Percentiles rank a stretch among this genome's conserved stretches.
Evolutionary conservation across 257 asterid genomes (phyloP).

Genomic region (Dorcoceras hygrometricum): DNA sequence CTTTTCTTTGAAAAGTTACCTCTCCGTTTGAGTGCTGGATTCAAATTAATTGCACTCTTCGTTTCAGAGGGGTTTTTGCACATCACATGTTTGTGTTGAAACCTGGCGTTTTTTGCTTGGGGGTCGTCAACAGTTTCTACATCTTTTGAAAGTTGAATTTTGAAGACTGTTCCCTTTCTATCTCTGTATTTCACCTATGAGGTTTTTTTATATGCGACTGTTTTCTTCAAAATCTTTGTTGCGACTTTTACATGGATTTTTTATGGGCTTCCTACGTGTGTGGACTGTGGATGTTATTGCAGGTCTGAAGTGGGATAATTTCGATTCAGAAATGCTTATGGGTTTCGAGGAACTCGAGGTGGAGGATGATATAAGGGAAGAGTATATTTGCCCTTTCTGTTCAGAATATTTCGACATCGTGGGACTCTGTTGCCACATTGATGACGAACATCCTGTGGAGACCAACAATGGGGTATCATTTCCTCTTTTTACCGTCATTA

Average conservation of each 20-base stretch:
- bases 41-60: neutral
- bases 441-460: constrained; percentile 70
- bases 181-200: neutral
- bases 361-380: constrained; percentile 61
- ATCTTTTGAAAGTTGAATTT: neutral
- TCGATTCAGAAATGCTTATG: constrained; percentile 64
- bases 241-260: constrained; percentile 1
- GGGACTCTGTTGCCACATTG: constrained; percentile 74
- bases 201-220: neutral
- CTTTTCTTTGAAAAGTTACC: neutral
- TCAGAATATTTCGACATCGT: constrained; percentile 61
- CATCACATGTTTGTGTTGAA: neutral
- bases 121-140: neutral
- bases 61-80: neutral
- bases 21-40: neutral
- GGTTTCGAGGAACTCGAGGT: constrained; percentile 66
- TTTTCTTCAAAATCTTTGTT: neutral
- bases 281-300: constrained; percentile 22
- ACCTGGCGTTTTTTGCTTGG: neutral
- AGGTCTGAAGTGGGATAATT: constrained; percentile 53
- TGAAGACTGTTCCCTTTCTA: constrained; percentile 1
- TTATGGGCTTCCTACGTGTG: constrained; percentile 7
- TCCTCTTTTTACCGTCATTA: neutral
- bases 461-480: constrained; percentile 62
- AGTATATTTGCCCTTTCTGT: constrained; percentile 68